phyloP scores from a whole-genome alignment of 129 eudicot genomes.

The Silybum marianum region DNA sequence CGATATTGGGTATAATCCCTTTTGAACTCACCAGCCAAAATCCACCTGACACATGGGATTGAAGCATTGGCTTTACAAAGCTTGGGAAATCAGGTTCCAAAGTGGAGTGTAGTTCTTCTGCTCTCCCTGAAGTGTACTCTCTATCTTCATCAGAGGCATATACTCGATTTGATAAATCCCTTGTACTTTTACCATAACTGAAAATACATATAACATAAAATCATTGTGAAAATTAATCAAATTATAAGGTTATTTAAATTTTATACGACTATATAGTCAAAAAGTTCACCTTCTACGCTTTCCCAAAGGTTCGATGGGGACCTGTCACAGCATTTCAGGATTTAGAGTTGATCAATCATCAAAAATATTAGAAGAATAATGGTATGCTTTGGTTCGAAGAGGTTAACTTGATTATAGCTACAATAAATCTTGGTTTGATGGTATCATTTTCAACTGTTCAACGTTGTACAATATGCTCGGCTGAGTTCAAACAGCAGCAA shows the following conservation, averaged over 20 bases:
- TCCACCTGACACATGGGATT: conserved; percentile 81
- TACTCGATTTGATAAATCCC: conserved; percentile 59
- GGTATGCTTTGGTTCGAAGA: background rate
- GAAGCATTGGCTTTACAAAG: conserved; percentile 82
- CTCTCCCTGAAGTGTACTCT: conserved; percentile 47
- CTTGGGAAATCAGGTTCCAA: conserved; percentile 49
- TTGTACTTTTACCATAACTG: conserved; percentile 40
- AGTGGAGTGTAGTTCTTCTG: conserved; percentile 46
- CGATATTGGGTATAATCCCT: background rate
- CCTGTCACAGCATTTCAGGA: conserved; percentile 41
- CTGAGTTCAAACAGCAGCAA: no score
- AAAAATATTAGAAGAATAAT: background rate
- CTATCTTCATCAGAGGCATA: conserved; percentile 66
- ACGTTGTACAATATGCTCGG: no score
- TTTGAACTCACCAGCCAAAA: conserved; percentile 74
- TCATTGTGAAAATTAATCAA: background rate
- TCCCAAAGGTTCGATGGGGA: conserved; percentile 58
- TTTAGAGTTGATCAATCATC: background rate
- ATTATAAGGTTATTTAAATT: background rate
- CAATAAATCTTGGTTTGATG: no score
- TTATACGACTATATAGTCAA: background rate
- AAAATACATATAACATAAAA: background rate
- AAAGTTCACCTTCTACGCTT: conserved; percentile 58
- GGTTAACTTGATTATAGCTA: no score
- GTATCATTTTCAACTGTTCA: no score